These are phyloP conservation scores for Phytophthora crassamura DNA, from an alignment of 352 stramenopile species.

Conservation along the genomic window DNA sequence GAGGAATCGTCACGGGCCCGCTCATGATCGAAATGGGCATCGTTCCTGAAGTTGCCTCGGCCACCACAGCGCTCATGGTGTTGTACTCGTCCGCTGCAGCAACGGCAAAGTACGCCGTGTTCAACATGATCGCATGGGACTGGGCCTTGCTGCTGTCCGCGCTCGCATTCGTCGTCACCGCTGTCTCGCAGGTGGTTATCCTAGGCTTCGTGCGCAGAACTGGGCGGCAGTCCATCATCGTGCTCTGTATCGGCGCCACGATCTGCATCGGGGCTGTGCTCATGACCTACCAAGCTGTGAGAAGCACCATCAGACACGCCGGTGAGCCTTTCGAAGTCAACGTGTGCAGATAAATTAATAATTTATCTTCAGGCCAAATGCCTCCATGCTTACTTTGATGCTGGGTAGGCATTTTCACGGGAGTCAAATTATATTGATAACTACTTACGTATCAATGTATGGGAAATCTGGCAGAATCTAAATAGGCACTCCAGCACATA, in stretches of 20 bases:
- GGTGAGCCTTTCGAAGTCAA: slow-evolving; percentile 46
- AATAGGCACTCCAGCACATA: too few relatives aligned
- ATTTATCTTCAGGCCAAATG: too few relatives aligned
- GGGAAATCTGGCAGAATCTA: too few relatives aligned
- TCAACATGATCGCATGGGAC: slow-evolving; percentile 64
- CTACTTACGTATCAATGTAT: too few relatives aligned
- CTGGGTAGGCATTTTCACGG: too few relatives aligned
- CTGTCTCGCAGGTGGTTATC: slow-evolving; percentile 54
- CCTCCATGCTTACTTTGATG: too few relatives aligned
- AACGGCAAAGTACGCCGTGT: slow-evolving; percentile 63
- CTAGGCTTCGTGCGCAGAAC: slow-evolving; percentile 57
- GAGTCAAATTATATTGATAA: too few relatives aligned
- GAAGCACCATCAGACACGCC: slow-evolving; percentile 47
- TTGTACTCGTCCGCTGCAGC: slow-evolving; percentile 63
- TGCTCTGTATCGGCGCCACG: slow-evolving; percentile 58
- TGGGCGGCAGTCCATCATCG: slow-evolving; percentile 60
- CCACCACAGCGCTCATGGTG: slow-evolving; percentile 47
- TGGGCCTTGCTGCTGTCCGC: slow-evolving; percentile 47
- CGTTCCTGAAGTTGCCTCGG: slow-evolving; percentile 49
- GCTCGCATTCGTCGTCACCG: slow-evolving; percentile 55
- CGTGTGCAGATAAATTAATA: slow-evolving; percentile 49
- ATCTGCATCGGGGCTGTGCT: slow-evolving; percentile 50
- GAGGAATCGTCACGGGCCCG: slow-evolving; percentile 35
- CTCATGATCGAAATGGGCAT: slow-evolving; percentile 43
- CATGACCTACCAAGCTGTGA: slow-evolving; percentile 64